phyloP scores from a whole-genome alignment of 2,329 filamentous ascomycete genomes.

The Volutella citrinella region DNA sequence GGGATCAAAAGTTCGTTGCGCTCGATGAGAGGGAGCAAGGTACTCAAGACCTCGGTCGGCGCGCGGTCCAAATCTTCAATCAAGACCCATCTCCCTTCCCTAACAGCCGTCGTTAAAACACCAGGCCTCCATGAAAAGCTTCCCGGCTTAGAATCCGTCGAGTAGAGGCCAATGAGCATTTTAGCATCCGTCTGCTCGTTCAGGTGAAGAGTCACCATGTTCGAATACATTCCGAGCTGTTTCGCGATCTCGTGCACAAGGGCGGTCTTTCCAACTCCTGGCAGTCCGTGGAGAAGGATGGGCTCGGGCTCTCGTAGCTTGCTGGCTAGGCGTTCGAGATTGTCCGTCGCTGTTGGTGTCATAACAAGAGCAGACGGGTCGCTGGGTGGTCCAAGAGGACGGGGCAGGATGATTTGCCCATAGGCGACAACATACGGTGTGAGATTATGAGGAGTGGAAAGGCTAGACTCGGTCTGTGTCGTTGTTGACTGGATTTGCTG shows the following conservation, averaged over 20 bases:
- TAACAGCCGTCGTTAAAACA: conserved; percentile 89
- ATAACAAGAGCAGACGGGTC: conserved; percentile 55
- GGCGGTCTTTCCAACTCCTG: conserved; percentile 89
- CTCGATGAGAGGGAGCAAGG: conserved; percentile 88
- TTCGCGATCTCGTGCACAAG: conserved; percentile 78
- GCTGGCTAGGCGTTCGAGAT: conserved; percentile 66
- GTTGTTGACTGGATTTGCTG: conserved; percentile 30
- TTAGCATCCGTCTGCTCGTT: conserved; percentile 99
- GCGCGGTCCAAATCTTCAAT: conserved; percentile 96
- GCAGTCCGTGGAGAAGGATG: conserved; percentile 75
- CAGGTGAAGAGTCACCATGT: conserved; percentile 90
- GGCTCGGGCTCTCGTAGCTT: conserved; percentile 68
- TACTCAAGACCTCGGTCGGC: conserved; percentile 91
- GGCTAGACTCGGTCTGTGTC: conserved; percentile 35
- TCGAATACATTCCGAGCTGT: conserved; percentile 72
- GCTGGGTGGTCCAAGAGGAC: conserved; percentile 48
- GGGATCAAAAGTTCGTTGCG: conserved; percentile 87
- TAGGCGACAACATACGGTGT: conserved; percentile 63
- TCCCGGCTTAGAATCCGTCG: conserved; percentile 80
- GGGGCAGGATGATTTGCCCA: conserved; percentile 65
- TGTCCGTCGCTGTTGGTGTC: conserved; percentile 70
- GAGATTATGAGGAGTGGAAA: too few relatives aligned
- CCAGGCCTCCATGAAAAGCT: conserved; percentile 91
- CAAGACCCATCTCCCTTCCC: conserved; percentile 92
- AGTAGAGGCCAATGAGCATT: conserved; percentile 90